Conservation (phyloP, 768 basidiomycete genomes). For the Strobilomyces echinocephalus region DNA sequence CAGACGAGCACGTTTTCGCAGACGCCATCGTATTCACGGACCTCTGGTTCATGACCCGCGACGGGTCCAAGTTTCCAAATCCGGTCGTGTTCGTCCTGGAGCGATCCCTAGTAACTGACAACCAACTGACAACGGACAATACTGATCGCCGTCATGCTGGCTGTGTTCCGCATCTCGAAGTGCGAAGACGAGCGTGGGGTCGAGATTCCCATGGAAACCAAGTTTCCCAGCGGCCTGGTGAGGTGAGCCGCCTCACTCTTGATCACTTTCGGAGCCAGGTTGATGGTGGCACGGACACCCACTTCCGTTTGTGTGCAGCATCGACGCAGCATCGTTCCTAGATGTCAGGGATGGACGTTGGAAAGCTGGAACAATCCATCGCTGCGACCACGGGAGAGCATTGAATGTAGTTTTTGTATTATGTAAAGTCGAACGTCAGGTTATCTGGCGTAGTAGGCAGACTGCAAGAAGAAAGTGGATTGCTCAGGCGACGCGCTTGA, state of each 20-base stretch:
- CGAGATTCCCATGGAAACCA: neutral
- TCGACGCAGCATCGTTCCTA: too few relatives aligned
- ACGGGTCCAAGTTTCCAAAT: conserved; percentile 1
- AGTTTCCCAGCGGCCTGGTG: neutral
- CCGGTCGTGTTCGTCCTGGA: neutral
- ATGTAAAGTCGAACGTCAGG: too few relatives aligned
- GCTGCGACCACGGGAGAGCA: neutral
- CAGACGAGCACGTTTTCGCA: neutral
- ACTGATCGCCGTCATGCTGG: neutral
- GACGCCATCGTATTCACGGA: neutral
- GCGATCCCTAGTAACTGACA: too few relatives aligned
- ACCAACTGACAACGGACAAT: neutral
- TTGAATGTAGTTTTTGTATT: too few relatives aligned
- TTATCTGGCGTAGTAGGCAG: too few relatives aligned
- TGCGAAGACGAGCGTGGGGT: neutral
- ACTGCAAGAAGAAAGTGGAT: too few relatives aligned
- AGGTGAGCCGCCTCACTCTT: neutral
- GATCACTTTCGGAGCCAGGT: neutral
- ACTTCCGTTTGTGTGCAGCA: neutral
- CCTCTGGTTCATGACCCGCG: neutral
- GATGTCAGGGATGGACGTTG: neutral
- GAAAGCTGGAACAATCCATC: neutral
- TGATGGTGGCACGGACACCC: neutral
- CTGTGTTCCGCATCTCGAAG: conserved; percentile 3
- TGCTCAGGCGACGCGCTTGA: too few relatives aligned